phyloP scores from a whole-genome alignment of 805 yeast genomes.

The Starmerella bombi region DNA sequence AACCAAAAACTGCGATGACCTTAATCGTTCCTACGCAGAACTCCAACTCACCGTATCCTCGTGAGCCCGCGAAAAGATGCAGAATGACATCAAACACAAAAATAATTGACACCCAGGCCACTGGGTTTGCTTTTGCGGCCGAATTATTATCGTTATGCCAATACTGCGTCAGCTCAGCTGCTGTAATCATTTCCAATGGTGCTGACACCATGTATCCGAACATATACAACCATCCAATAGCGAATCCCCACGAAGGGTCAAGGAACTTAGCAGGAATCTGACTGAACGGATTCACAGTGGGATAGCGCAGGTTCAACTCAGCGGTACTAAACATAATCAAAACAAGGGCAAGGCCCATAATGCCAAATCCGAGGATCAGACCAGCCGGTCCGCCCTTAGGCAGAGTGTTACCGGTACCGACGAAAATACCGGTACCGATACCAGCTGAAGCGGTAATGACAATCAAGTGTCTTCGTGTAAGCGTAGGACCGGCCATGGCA shows the following conservation, averaged over 20 bases:
- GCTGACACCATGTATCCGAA: conserved; percentile 44
- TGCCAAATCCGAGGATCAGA: conserved; percentile 45
- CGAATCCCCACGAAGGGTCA: conserved; percentile 55
- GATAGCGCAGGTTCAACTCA: conserved; percentile 55
- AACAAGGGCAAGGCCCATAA: conserved; percentile 60
- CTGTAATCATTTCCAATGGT: conserved; percentile 55
- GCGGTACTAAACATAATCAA: conserved; percentile 58
- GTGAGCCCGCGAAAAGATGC: conserved; percentile 32
- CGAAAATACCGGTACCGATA: conserved; percentile 64
- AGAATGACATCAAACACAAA: conserved; percentile 35
- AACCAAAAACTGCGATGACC: conserved; percentile 45
- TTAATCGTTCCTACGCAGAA: conserved; percentile 45
- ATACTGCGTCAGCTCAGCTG: conserved; percentile 40
- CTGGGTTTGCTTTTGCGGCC: conserved; percentile 32
- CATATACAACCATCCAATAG: conserved; percentile 51
- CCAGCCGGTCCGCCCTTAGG: conserved; percentile 53
- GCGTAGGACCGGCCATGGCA: conserved; percentile 33
- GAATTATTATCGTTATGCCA: conserved; percentile 39
- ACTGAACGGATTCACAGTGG: conserved; percentile 52
- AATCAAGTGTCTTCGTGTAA: conserved; percentile 38
- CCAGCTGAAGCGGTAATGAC: conserved; percentile 78
- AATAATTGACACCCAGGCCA: conserved; percentile 43
- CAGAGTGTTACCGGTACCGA: conserved; percentile 63
- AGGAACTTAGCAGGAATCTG: conserved; percentile 52
- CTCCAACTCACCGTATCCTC: conserved; percentile 55